Evolutionary conservation across 2,329 filamentous ascomycete species (phyloP).

Genomic region (Epichloe brachyelytri): DNA sequence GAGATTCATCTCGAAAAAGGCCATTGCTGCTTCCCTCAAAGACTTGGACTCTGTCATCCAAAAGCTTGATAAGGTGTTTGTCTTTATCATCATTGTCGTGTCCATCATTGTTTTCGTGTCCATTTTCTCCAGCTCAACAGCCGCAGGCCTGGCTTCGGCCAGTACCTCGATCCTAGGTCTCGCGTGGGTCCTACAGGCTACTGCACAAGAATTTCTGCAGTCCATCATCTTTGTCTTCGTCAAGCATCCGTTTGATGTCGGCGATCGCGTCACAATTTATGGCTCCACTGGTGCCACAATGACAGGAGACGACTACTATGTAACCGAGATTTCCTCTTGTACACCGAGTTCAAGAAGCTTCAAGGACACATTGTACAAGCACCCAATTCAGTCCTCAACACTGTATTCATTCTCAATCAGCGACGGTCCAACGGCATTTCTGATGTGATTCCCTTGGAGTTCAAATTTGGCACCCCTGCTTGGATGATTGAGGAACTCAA

Average conservation of each 20-base stretch:
- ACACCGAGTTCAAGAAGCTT: constrained; percentile 98
- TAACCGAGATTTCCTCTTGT: constrained; percentile 89
- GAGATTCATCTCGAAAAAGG: constrained; percentile 89
- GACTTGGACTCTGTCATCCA: constrained; percentile 87
- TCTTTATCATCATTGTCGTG: constrained; percentile 74
- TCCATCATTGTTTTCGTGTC: constrained; percentile 78
- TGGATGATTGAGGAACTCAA: constrained; percentile 76
- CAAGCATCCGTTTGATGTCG: constrained; percentile 95
- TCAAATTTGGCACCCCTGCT: constrained; percentile 79
- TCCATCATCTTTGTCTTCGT: constrained; percentile 93
- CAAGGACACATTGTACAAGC: constrained; percentile 92
- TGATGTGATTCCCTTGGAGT: constrained; percentile 69
- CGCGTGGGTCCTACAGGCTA: constrained; percentile 85
- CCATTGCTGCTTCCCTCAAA: constrained; percentile 87
- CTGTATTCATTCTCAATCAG: constrained; percentile 88
- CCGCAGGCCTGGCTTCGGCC: constrained; percentile 77
- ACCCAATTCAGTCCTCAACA: constrained; percentile 87
- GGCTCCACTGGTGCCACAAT: constrained; percentile 72
- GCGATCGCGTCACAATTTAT: constrained; percentile 83
- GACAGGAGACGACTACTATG: constrained; percentile 85
- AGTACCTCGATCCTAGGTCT: constrained; percentile 79
- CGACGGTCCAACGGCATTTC: constrained; percentile 78
- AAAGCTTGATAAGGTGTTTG: constrained; percentile 78
- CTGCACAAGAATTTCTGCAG: constrained; percentile 87
- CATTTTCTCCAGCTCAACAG: constrained; percentile 80